Percentiles rank a stretch among this genome's conserved stretches.
phyloP scores from a whole-genome alignment of 331 rosid species.

The Malus hybrid region DNA sequence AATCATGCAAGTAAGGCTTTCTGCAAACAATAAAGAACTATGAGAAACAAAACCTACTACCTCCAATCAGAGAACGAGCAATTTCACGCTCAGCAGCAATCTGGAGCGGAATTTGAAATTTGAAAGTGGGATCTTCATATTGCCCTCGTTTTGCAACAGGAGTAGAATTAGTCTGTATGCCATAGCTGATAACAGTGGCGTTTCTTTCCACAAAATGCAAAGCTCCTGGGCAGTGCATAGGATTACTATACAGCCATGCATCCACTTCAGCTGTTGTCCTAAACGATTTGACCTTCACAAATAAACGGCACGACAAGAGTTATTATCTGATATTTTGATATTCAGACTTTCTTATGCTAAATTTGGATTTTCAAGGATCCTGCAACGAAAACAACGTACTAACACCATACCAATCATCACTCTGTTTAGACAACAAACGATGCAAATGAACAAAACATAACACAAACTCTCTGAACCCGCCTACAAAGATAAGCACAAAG shows the following conservation, averaged over 20 bases:
- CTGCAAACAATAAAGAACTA: neutral
- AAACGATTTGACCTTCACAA: slow-evolving; percentile 51
- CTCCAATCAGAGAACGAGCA: slow-evolving; percentile 72
- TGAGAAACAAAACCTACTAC: slow-evolving; percentile 38
- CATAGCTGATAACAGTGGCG: slow-evolving; percentile 54
- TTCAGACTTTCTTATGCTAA: neutral
- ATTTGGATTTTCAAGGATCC: neutral
- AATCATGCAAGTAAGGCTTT: slow-evolving; percentile 27
- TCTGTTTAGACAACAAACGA: neutral
- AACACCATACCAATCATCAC: neutral
- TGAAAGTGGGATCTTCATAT: slow-evolving; percentile 56
- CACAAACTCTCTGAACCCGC: neutral
- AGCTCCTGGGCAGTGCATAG: slow-evolving; percentile 77
- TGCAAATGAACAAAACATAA: neutral
- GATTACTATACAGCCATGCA: slow-evolving; percentile 57
- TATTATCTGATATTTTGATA: neutral
- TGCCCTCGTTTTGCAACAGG: slow-evolving; percentile 37
- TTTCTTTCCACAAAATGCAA: slow-evolving; percentile 60
- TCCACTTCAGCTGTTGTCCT: slow-evolving; percentile 47
- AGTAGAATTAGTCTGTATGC: slow-evolving; percentile 87
- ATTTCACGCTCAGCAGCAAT: slow-evolving; percentile 93
- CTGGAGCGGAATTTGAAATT: slow-evolving; percentile 88
- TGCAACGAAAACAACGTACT: neutral
- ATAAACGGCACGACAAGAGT: neutral
- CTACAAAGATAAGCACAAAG: neutral